A percentile compares a stretch with the other conserved stretches of the same genome.
phyloP scores from a whole-genome alignment of 345 rosid species.

The Psidium friedrichsthalianum region DNA sequence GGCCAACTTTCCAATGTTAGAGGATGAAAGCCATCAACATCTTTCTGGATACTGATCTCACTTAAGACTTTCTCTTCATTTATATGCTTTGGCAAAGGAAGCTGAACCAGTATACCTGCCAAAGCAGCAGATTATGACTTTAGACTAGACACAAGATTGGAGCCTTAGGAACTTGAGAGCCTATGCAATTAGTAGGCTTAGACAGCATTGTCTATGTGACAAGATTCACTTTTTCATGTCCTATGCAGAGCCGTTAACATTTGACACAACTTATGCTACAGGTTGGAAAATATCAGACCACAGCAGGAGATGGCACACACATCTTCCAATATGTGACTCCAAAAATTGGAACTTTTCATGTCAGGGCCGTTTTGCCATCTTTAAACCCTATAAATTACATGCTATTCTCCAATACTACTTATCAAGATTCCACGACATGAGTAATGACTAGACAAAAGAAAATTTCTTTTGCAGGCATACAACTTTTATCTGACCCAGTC shows the following conservation, averaged over 20 bases:
- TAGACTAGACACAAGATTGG: neutral
- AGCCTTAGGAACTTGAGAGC: neutral
- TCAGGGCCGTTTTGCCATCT: neutral
- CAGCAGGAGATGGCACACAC: neutral
- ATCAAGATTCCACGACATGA: neutral
- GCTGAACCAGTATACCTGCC: conserved; percentile 86
- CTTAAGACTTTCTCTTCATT: conserved; percentile 73
- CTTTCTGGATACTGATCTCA: conserved; percentile 72
- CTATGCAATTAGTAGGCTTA: neutral
- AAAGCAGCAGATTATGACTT: neutral
- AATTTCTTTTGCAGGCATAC: neutral
- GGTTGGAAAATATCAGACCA: neutral
- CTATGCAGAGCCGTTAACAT: neutral
- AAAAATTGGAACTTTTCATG: neutral
- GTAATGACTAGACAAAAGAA: neutral
- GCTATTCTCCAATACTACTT: neutral
- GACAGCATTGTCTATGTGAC: neutral
- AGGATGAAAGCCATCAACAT: conserved; percentile 98
- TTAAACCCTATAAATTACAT: neutral
- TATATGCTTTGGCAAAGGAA: conserved; percentile 79
- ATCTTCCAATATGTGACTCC: neutral
- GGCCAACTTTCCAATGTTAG: conserved; percentile 85
- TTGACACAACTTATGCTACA: neutral
- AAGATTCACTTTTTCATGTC: neutral
- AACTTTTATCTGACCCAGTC: neutral